Percentiles rank a stretch among this genome's conserved stretches.
phyloP scores from a whole-genome alignment of 306 rosid genomes.

The Abrus precatorius region DNA sequence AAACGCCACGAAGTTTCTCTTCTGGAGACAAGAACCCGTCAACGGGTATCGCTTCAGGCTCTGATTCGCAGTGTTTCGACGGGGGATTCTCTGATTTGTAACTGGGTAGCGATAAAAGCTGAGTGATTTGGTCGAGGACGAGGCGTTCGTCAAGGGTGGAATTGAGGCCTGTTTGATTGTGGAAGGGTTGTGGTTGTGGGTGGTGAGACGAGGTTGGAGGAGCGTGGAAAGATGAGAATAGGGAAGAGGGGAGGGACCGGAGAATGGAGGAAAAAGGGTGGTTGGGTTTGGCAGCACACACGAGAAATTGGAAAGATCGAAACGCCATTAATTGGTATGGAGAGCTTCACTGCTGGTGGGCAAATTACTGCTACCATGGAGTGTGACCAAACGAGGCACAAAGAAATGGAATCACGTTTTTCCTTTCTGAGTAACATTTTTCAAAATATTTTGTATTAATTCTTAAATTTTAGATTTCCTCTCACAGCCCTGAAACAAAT shows the following conservation, averaged over 20 bases:
- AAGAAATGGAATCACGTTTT: too few species aligned
- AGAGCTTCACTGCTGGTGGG: not conserved
- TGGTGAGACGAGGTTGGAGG: constrained; percentile 32
- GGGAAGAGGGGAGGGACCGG: not conserved
- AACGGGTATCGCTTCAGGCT: constrained; percentile 40
- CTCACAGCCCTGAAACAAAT: too few species aligned
- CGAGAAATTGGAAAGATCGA: constrained; percentile 8
- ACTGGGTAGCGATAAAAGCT: constrained; percentile 53
- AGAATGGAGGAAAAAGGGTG: constrained; percentile 27
- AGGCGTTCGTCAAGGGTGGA: constrained; percentile 53
- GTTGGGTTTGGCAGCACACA: constrained; percentile 31
- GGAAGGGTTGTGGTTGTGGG: not conserved
- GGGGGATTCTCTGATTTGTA: not conserved
- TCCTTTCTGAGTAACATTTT: too few species aligned
- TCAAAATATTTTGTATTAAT: too few species aligned
- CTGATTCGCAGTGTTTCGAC: constrained; percentile 12
- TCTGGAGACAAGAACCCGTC: constrained; percentile 74
- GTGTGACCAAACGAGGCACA: not conserved
- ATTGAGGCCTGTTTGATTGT: not conserved
- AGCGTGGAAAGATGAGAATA: constrained; percentile 50
- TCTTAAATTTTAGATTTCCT: too few species aligned
- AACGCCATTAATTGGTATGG: constrained; percentile 1
- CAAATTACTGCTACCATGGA: not conserved
- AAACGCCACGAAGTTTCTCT: constrained; percentile 83
- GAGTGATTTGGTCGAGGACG: constrained; percentile 65